phyloP scores from a whole-genome alignment of 1,284 basidiomycete genomes.

The Pseudozyma flocculosa region DNA sequence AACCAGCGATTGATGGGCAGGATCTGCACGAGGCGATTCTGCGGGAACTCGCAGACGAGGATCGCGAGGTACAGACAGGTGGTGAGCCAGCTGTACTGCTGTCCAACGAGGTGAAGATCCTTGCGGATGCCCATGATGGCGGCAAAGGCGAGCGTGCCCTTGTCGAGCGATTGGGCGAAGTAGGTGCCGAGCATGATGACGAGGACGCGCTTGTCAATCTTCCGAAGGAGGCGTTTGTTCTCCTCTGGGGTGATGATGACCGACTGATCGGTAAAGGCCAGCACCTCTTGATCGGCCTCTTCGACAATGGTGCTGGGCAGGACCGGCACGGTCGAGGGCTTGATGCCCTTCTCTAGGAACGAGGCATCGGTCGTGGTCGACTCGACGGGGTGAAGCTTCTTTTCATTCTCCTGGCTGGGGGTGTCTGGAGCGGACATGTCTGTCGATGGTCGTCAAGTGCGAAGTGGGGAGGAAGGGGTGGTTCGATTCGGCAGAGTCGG shows the following conservation, averaged over 20 bases:
- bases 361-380: slow-evolving; percentile 27
- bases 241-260: slow-evolving; percentile 33
- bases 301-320: slow-evolving; percentile 28
- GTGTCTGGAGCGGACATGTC: neutral
- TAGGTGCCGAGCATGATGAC: slow-evolving; percentile 66
- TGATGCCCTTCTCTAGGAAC: slow-evolving; percentile 20
- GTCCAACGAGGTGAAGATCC: slow-evolving; percentile 44
- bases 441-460: neutral
- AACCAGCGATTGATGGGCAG: slow-evolving; percentile 44
- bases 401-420: slow-evolving; percentile 3
- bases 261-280: slow-evolving; percentile 20
- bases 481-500: too few relatives aligned
- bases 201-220: slow-evolving; percentile 64
- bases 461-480: neutral
- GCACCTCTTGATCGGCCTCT: slow-evolving; percentile 25
- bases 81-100: slow-evolving; percentile 50
- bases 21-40: slow-evolving; percentile 42
- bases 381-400: slow-evolving; percentile 24
- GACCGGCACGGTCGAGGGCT: slow-evolving; percentile 13
- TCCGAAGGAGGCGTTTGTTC: slow-evolving; percentile 56
- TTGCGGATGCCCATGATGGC: slow-evolving; percentile 64
- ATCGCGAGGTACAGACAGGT: slow-evolving; percentile 51
- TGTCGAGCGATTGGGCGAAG: slow-evolving; percentile 64
- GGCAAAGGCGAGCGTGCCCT: slow-evolving; percentile 64
- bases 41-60: slow-evolving; percentile 31